Base-by-base conservation (phyloP, 352 stramenopile species). In the Pythium plurisporium region DNA sequence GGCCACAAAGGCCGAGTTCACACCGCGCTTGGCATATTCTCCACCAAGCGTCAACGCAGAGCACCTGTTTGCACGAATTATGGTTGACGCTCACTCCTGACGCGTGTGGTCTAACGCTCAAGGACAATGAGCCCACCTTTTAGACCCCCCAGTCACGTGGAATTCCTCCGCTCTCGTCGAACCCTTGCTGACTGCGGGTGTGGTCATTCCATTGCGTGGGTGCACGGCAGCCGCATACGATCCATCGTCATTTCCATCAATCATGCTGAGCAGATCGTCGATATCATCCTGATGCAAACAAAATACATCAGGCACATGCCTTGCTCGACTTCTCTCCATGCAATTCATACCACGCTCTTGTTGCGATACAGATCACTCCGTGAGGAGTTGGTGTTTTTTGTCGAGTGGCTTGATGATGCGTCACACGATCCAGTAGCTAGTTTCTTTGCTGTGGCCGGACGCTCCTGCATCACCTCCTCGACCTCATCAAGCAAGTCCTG, bases 401-500 rank as follows among this genome's bases (percentile, higher is more conserved):
- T 59, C 12, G 19, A 49, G n/a, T 36, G 48, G 59, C 10, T 49
- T 29, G 30, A n/a, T n/a, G n/a, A n/a, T n/a, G n/a, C n/a, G n/a
- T n/a, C n/a, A n/a, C n/a, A n/a, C n/a, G n/a, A n/a, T n/a, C n/a
- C 26, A 44, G 22, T 23, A 14, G 34, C 40, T 52, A 37, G 25
- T 50, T 41, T n/a, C 38, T 49, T 50, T 25, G 15, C 42, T 8
- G 15, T 27, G 17, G 25, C 49, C 2, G 45, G 47, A 4, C 45
- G 41, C 38, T 70, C 79, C 29, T 80, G 69, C 44, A 89, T 87
- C 29, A 74, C 77, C 17, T 74, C 69, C 38, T 90, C 79, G 14
- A 90, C 76, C 68, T 92, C 82, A 38, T 87, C 59, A 10, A 89
- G 68, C 55, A 92, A 60, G 59, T 89, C 72, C 45, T 90, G 66